Evolutionary conservation across 129 eudicot genomes (phyloP).

Genomic region (Arctium minus): DNA sequence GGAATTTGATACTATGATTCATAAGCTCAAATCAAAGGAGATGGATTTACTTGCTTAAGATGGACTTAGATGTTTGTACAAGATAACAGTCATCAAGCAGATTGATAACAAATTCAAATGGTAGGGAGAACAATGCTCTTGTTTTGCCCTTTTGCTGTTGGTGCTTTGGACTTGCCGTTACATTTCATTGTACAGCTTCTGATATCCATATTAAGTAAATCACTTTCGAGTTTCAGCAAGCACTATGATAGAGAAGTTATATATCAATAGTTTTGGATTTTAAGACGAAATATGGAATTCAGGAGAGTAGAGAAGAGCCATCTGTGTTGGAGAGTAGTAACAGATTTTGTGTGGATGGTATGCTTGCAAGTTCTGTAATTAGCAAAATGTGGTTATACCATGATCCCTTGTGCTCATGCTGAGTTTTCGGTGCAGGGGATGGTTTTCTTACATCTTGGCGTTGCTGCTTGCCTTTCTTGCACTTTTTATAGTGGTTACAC

Average conservation of each 20-base stretch:
- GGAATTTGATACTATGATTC: not conserved
- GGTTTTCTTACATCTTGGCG: slow-evolving; percentile 69
- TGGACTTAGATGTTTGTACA: not conserved
- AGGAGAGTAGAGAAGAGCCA: not conserved
- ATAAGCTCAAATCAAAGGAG: no score
- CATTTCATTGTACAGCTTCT: not conserved
- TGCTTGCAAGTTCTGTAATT: no score
- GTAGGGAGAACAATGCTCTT: not conserved
- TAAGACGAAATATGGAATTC: not conserved
- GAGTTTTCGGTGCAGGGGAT: slow-evolving; percentile 55
- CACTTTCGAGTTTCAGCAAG: not conserved
- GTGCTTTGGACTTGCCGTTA: not conserved
- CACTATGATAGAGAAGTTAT: not conserved
- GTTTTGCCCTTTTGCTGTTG: not conserved
- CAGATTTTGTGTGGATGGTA: not conserved
- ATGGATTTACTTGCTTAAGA: not conserved
- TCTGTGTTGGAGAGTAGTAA: not conserved
- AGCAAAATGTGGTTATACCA: not conserved
- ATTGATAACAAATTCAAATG: no score
- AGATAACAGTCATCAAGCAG: not conserved
- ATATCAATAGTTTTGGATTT: not conserved
- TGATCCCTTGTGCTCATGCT: not conserved
- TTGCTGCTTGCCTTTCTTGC: slow-evolving; percentile 45
- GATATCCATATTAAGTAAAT: not conserved
- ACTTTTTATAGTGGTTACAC: slow-evolving; percentile 52